Percentiles rank a stretch among this genome's conserved stretches.
These are phyloP conservation scores for Penicillium palitans DNA, from an alignment of 2,329 filamentous ascomycete genomes.

Conservation along the genomic window DNA sequence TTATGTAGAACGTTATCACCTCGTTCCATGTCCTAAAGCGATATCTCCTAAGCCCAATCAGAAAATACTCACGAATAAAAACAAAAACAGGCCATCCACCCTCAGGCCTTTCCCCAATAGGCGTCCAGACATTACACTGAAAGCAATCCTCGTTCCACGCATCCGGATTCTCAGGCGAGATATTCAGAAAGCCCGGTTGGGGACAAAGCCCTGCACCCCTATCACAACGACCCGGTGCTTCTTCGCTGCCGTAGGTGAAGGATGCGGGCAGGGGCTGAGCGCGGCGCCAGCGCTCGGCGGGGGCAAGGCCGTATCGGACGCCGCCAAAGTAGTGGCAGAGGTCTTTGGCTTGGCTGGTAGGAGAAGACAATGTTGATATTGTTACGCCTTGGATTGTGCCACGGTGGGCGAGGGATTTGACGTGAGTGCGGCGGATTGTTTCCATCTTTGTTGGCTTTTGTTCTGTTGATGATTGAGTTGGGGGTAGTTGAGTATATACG, in stretches of 20 bases:
- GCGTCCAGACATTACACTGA: conserved; percentile 58
- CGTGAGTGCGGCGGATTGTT: conserved; percentile 22
- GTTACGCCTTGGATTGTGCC: conserved; percentile 54
- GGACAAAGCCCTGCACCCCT: conserved; percentile 49
- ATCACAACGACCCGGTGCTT: conserved; percentile 49
- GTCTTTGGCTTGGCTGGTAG: conserved; percentile 24
- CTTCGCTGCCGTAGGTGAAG: conserved; percentile 54
- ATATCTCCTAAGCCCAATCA: too few relatives aligned
- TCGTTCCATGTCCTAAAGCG: not conserved
- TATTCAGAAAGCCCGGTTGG: conserved; percentile 44
- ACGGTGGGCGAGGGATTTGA: conserved; percentile 36
- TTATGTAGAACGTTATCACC: not conserved
- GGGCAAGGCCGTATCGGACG: conserved; percentile 57
- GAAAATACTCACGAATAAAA: conserved; percentile 52
- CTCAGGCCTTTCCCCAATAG: conserved; percentile 46
- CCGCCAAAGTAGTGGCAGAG: conserved; percentile 57
- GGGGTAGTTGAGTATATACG: not conserved
- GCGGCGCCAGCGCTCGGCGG: conserved; percentile 52
- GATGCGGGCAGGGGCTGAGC: conserved; percentile 50
- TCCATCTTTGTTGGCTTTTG: conserved; percentile 24
- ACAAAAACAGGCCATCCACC: conserved; percentile 59
- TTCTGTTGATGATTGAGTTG: not conserved
- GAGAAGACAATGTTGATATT: conserved; percentile 36
- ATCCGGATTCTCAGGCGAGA: conserved; percentile 33
- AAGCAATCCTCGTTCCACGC: conserved; percentile 55